A percentile compares a stretch with the other conserved stretches of the same genome.
These are phyloP conservation scores for Saccharomycopsis crataegensis DNA, from an alignment of 1,139 yeast species.

Conservation along the genomic window DNA sequence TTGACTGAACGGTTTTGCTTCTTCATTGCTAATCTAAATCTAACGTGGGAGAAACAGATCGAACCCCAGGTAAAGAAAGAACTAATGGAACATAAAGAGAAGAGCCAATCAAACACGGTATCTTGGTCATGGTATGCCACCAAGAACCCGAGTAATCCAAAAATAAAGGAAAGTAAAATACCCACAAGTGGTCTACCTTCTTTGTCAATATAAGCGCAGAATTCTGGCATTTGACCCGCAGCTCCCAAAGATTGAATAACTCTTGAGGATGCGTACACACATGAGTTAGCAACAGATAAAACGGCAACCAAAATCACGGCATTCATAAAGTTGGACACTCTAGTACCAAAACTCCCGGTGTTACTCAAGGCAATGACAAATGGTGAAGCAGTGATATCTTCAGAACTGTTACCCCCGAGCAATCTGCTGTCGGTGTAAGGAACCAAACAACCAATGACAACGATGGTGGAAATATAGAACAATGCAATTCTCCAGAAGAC, in stretches of 20 bases:
- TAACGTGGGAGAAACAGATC: constrained; percentile 42
- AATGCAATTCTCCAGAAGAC: constrained; percentile 55
- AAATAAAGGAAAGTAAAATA: constrained; percentile 38
- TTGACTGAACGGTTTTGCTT: constrained; percentile 34
- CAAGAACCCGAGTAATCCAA: constrained; percentile 60
- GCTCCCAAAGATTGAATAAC: constrained; percentile 60
- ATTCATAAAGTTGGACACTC: constrained; percentile 44
- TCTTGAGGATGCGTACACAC: constrained; percentile 60
- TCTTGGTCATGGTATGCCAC: constrained; percentile 44
- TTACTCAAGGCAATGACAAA: constrained; percentile 43
- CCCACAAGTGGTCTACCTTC: constrained; percentile 53
- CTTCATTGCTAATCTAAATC: constrained; percentile 45
- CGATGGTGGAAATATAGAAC: constrained; percentile 40
- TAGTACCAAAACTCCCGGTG: constrained; percentile 39
- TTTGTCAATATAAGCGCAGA: constrained; percentile 43
- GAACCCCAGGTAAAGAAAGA: constrained; percentile 53
- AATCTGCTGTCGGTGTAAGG: constrained; percentile 52
- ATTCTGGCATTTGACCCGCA: constrained; percentile 34
- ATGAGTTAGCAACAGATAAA: constrained; percentile 58
- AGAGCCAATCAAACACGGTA: constrained; percentile 55
- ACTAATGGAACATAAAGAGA: constrained; percentile 57
- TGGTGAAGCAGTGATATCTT: constrained; percentile 46
- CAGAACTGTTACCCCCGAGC: constrained; percentile 38
- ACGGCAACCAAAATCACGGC: constrained; percentile 51
- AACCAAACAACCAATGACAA: constrained; percentile 32